These are phyloP conservation scores for Cupressus sempervirens DNA, from an alignment of 75 land plant genomes.

Conservation along the genomic window DNA sequence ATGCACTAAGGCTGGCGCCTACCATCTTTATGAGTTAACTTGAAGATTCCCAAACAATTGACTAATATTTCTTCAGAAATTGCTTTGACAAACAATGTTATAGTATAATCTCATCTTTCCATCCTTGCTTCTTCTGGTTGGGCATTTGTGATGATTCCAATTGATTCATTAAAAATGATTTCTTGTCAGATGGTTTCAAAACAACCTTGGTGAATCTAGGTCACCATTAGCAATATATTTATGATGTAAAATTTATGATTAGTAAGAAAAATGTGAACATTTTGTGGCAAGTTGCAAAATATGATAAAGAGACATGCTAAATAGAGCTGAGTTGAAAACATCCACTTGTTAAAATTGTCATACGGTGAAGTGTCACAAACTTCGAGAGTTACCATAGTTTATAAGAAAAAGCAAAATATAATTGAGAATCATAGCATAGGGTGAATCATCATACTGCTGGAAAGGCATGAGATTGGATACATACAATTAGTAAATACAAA, in stretches of 20 bases:
- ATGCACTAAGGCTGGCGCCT: background rate
- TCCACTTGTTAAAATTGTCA: background rate
- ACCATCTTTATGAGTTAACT: background rate
- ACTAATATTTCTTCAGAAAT: background rate
- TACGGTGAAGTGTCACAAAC: background rate
- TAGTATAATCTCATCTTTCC: background rate
- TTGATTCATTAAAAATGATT: background rate
- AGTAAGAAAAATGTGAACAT: background rate
- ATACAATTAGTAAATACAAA: background rate
- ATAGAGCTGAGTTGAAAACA: background rate
- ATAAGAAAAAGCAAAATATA: background rate
- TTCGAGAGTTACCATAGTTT: background rate
- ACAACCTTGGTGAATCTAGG: background rate
- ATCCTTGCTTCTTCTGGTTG: background rate
- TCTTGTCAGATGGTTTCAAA: background rate
- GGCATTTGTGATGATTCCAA: background rate
- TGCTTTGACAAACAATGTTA: background rate
- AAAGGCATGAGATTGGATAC: background rate
- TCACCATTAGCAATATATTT: background rate
- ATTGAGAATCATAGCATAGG: background rate
- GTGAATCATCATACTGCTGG: background rate
- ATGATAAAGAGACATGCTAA: background rate
- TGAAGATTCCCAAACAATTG: background rate
- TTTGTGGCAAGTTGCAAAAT: background rate
- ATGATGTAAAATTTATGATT: background rate